Base-by-base conservation (phyloP, 2,329 filamentous ascomycete species). In the Chaetomium globosum region DNA sequence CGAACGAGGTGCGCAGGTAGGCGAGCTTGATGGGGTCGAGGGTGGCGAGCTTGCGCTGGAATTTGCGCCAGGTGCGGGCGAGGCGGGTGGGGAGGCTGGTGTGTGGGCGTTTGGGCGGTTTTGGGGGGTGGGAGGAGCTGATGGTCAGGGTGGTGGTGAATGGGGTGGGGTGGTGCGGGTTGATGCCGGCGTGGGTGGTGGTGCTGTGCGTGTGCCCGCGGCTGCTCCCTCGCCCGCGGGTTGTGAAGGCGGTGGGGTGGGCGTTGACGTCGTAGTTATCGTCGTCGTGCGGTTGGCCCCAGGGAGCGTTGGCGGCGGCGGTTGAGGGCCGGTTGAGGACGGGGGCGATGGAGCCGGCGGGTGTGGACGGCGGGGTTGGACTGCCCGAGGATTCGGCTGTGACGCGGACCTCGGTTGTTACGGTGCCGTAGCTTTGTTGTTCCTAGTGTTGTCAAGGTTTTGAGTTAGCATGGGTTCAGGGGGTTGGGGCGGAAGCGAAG, bases 1-100 rank as follows among this genome's bases (percentile, higher is more conserved):
- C 81, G 71, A 87, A 85, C 30, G 83, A 86, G 8, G 85, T 87
- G 16, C 84, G 81, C 52, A 87, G 78, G 71, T 87, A 87, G 10
- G 85, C 84, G 4, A 85, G 77, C 77, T 87, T 87, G 69, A 87
- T 79, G 0, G 84, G 83, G 73, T 87, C 85, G 69, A 82, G 76
- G 71, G 78, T 74, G 63, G 72, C 73, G 49, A 83, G 76, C 65
- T 75, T 75, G 56, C 68, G 64, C 1, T 65, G 55, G 66, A 79
- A 74, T 39, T 74, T 75, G 10, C 51, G 36, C 55, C 64, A 69
- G 10, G 54, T 46, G 6, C 54, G 51, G 9, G 36, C 23, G 8
- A 69, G 16, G 0, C n/a, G n/a, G 6, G 56, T 58, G 8, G 16
- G n/a, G 10, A 59, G 6, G 36, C 49, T 46, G 26, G 33, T 54